Evolutionary conservation across 495 filamentous ascomycete species (phyloP), one percentile per base, ranked within the genome.

Genomic region (Penicillium canescens): DNA sequence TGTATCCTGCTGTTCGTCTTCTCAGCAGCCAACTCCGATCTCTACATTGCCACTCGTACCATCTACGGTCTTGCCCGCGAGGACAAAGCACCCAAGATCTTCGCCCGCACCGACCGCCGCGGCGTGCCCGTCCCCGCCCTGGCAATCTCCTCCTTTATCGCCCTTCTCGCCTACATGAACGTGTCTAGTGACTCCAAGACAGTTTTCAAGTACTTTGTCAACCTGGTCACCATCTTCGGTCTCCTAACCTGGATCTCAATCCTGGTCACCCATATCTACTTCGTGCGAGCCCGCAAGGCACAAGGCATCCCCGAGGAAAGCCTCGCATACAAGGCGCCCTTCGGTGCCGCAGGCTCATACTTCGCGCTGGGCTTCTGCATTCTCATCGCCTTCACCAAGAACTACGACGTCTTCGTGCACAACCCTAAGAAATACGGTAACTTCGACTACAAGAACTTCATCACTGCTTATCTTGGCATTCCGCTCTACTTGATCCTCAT

Each of bases 191-290:
- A 83, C 59, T 84, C 88, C 0, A 78, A 78, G 48, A 76, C 68
- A 0, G 88, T 96, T 3, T 96, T 96, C 68, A 78, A 73, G 20
- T 94, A 93, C 78, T 94, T 96, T 54, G 86, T 94, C 55, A 91
- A 92, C 64, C 77, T 96, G 28, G 86, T 86, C 31, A 89, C 86
- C 33, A 88, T 92, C 59, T 89, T 91, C 63, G 89, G 89, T 40
- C 77, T 91, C 7, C 64, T 96, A 21, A 91, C 87, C 54, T 92
- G 90, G 89, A 86, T 94, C 52, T 92, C 89, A 1, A 86, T 95
- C 49, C 79, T 95, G 1, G 79, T 93, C 45, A 86, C 87, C 1
- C 91, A 96, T 70, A 88, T 96, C 61, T 86, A 68, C 69, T 96
- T 95, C 62, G 79, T 91, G 23, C 76, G 79, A 0, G 91, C 86